Evolutionary conservation across 2,329 filamentous ascomycete species (phyloP).

Genomic region (Colletotrichum higginsianum): DNA sequence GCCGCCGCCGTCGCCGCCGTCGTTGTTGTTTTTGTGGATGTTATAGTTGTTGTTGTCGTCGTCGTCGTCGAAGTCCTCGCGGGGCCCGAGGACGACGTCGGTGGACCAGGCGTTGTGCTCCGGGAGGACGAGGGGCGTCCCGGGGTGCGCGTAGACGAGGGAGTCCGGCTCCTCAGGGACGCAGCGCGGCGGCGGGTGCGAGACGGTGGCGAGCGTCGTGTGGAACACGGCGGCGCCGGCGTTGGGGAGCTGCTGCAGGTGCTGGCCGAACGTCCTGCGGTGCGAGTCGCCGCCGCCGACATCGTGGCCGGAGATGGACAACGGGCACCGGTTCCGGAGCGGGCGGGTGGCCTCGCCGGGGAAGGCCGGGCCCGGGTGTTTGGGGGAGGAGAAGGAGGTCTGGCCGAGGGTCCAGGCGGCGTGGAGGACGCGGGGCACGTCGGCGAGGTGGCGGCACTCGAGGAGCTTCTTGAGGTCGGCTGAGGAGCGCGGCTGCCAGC

Average conservation of each 20-base stretch:
- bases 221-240: constrained; percentile 16
- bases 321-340: constrained; percentile 42
- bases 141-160: constrained; percentile 35
- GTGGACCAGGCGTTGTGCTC: constrained; percentile 35
- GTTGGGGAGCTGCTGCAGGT: not conserved
- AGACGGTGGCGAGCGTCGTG: constrained; percentile 32
- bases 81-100: constrained; percentile 35
- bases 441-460: constrained; percentile 59
- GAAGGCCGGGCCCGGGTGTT: constrained; percentile 38
- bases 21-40: constrained; percentile 6
- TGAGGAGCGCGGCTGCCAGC: constrained; percentile 59
- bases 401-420: constrained; percentile 61
- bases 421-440: constrained; percentile 59
- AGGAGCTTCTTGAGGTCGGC: constrained; percentile 62
- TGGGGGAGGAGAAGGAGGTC: constrained; percentile 53
- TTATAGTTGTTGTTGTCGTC: no score
- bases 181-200: constrained; percentile 31
- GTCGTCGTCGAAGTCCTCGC: constrained; percentile 22
- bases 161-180: constrained; percentile 33
- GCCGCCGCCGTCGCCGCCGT: not conserved
- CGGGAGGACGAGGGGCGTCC: constrained; percentile 32
- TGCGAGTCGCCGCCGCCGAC: constrained; percentile 30
- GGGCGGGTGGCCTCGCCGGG: constrained; percentile 42
- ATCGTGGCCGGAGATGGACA: constrained; percentile 31
- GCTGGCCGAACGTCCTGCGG: constrained; percentile 29